Base-by-base conservation (phyloP, 2,329 filamentous ascomycete genomes). In the Xylariaceae sp. region DNA sequence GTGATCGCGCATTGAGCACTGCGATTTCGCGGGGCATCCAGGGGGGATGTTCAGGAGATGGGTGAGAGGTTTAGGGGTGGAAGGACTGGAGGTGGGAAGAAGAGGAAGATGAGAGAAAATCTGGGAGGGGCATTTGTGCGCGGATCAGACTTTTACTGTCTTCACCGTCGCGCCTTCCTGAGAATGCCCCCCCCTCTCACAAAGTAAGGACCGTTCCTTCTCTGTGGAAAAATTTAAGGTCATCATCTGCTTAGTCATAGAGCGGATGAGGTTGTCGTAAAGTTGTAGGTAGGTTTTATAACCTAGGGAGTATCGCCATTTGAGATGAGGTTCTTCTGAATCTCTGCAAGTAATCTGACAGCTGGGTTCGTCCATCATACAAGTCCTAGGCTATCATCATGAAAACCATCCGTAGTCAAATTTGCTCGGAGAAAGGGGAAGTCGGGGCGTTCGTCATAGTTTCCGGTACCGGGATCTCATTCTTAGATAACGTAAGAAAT, bases 111-210 rank as follows among this genome's bases (percentile, higher is more conserved):
- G 18, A 11, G 17, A n/a, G 18, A 49, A 15, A 15, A 42, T 42
- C 9, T 42, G 37, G 37, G 9, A 13, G 37, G 9, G 11, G 8
- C 11, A 8, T 10, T 42, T 10, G 3, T 8, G 9, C 5, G 45
- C 7, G 35, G 55, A 47, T 5, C 10, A 30, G 18, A 23, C 17
- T 37, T 3, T 17, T 30, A 30, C 23, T 52, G 39, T 23, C 23
- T 59, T 55, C 44, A 1, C 35, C 50, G 13, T 52, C 7, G 45
- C 56, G 54, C 55, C 51, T 55, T 61, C 58, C 37, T 18, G 6
- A 23, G 7, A 1, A 44, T n/a, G 11, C 10, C 35, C 34, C 15
- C 23, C 47, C 17, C 17, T 2, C 17, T 18, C 17, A 18, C 17
- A 18, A 18, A 54, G 18, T n/a, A 39, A 15, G 48, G 9, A 6